Evolutionary conservation across 768 basidiomycete species (phyloP), one percentile per base, ranked within the genome.

Genomic region (Mycena olivaceomarginata): DNA sequence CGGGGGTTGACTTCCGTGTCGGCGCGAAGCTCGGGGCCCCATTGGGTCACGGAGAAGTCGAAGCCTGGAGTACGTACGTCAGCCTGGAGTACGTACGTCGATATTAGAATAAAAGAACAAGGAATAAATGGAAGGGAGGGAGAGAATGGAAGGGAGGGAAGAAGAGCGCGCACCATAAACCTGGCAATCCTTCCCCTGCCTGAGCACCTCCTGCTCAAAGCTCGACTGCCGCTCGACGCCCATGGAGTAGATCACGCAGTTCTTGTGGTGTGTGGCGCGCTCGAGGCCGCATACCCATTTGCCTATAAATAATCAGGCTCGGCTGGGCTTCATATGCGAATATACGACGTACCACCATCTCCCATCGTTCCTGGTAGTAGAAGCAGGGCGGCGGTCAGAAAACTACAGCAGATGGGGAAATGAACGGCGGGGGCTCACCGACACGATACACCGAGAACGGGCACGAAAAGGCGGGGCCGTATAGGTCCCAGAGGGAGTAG

Each of bases 251-350:
- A 90, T 77, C 20, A 90, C 80, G 76, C 89, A 90, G 40, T 85
- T 82, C 31, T 82, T 80, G 78, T 88, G 88, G 43, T 85, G 79
- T 62, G 82, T 82, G 39, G 90, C 82, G 12, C 86, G 85, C 45
- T 86, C 85, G 20, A 91, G 78, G 5, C 90, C 90, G 78, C 90
- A 90, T 4, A 88, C 82, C 87, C 89, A 91, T 80, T 91, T 90
- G 43, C 90, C 90, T 31, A 53, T 7, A 53, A 7, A 9, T 18
- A 53, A n/a, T 7, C 5, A 45, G 9, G 9, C 15, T 51, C 7
- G 4, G n/a, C n/a, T n/a, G 4, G 51, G 9, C n/a, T n/a, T 5
- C 51, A 18, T 15, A 51, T 16, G 48, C 48, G 13, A 9, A 1
- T 1, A 10, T 2, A 5, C 12, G 4, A 37, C 65, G 31, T 39